Percentiles rank a stretch among this genome's conserved stretches.
Evolutionary conservation across 306 rosid genomes (phyloP).

Genomic region (Adenanthera pavonina): DNA sequence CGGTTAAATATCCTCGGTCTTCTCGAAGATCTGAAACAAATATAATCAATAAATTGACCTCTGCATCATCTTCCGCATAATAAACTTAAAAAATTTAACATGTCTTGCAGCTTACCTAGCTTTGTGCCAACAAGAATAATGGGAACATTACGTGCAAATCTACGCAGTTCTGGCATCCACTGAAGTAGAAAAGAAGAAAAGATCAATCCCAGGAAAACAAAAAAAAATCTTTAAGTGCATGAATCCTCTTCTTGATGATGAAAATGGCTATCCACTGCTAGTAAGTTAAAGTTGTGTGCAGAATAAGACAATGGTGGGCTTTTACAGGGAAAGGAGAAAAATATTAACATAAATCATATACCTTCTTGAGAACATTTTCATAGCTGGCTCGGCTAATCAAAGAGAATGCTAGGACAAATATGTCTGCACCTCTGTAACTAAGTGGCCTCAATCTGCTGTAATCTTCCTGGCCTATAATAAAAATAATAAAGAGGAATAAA

Average conservation of each 20-base stretch:
- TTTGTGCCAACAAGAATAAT: slow-evolving; percentile 98
- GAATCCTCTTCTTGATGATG: slow-evolving; percentile 18
- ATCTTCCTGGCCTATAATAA: slow-evolving; percentile 86
- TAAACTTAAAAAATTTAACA: background rate
- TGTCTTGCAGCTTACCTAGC: slow-evolving; percentile 60
- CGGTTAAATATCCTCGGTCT: slow-evolving; percentile 66
- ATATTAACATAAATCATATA: slow-evolving; percentile 32
- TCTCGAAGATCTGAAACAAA: slow-evolving; percentile 79
- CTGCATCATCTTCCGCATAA: slow-evolving; percentile 13
- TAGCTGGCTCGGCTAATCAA: slow-evolving; percentile 90
- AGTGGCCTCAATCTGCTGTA: slow-evolving; percentile 98
- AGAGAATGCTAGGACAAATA: slow-evolving; percentile 90
- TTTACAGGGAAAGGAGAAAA: background rate
- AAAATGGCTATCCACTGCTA: background rate
- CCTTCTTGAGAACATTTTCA: slow-evolving; percentile 98
- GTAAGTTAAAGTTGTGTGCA: background rate
- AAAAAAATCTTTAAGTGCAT: slow-evolving; percentile 14
- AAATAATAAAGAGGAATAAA: background rate
- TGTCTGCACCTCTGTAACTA: slow-evolving; percentile 96
- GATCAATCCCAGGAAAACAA: slow-evolving; percentile 15
- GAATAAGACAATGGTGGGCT: slow-evolving; percentile 2
- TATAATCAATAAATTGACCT: slow-evolving; percentile 31
- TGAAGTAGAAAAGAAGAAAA: slow-evolving; percentile 43
- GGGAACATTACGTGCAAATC: slow-evolving; percentile 96
- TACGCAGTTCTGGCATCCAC: slow-evolving; percentile 99